phyloP scores from a whole-genome alignment of 352 stramenopile genomes.

The Phytophthora pisi region DNA sequence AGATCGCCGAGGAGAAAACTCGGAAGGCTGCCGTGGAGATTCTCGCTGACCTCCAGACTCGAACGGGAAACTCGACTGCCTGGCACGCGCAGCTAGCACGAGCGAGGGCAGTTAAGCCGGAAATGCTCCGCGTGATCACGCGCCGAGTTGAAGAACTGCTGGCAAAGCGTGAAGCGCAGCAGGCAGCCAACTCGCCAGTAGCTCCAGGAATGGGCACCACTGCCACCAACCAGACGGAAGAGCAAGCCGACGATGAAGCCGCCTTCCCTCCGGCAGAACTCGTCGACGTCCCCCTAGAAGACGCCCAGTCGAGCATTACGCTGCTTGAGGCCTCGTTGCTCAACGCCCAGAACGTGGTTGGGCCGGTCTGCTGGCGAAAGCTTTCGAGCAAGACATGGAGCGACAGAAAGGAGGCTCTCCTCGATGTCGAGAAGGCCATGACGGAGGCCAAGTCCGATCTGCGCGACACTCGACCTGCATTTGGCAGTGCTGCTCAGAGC shows the following conservation, averaged over 20 bases:
- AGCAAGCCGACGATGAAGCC: slow-evolving; percentile 42
- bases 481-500: slow-evolving; percentile 62
- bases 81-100: slow-evolving; percentile 36
- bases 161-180: slow-evolving; percentile 46
- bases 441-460: slow-evolving; percentile 74
- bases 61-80: slow-evolving; percentile 21
- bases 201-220: slow-evolving; percentile 30
- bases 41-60: slow-evolving; percentile 62
- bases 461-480: slow-evolving; percentile 64
- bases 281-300: slow-evolving; percentile 49
- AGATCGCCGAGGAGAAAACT: slow-evolving; percentile 82
- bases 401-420: slow-evolving; percentile 80
- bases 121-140: slow-evolving; percentile 79
- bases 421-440: slow-evolving; percentile 75
- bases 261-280: slow-evolving; percentile 38
- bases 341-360: slow-evolving; percentile 55
- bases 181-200: slow-evolving; percentile 26
- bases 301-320: slow-evolving; percentile 46
- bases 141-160: slow-evolving; percentile 77
- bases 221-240: slow-evolving; percentile 54
- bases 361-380: slow-evolving; percentile 75
- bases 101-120: slow-evolving; percentile 57
- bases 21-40: slow-evolving; percentile 72
- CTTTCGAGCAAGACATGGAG: slow-evolving; percentile 86
- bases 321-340: slow-evolving; percentile 49